Conservation (phyloP, 768 basidiomycete species). For the Rhizopogon rudus region DNA sequence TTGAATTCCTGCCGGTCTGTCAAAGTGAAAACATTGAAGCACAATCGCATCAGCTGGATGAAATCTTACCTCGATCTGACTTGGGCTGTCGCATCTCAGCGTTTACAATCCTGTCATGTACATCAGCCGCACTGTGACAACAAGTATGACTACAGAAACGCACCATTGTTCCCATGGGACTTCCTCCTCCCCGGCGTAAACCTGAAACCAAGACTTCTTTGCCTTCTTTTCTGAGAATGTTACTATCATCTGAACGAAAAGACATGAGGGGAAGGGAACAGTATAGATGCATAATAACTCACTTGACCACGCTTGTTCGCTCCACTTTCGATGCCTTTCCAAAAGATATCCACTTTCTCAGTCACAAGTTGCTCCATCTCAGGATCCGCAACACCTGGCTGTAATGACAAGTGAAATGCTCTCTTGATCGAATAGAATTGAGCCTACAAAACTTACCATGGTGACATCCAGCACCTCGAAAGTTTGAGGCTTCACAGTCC, state of each 20-base stretch:
- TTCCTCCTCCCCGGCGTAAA: constrained; percentile 71
- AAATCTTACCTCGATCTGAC: constrained; percentile 48
- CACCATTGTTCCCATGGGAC: constrained; percentile 88
- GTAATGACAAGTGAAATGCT: not conserved
- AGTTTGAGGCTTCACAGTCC: constrained; percentile 68
- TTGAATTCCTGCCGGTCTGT: constrained; percentile 51
- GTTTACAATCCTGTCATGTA: constrained; percentile 60
- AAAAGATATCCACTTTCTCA: constrained; percentile 74
- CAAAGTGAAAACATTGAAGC: not conserved
- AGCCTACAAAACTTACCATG: constrained; percentile 49
- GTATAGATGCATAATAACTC: not conserved
- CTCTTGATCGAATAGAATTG: not conserved
- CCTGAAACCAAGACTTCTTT: constrained; percentile 76
- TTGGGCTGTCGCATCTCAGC: constrained; percentile 74
- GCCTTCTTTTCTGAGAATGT: constrained; percentile 75
- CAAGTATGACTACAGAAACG: constrained; percentile 5
- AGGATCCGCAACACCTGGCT: constrained; percentile 77
- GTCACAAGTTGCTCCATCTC: constrained; percentile 68
- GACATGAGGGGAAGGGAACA: not conserved
- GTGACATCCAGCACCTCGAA: constrained; percentile 83
- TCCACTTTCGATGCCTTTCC: constrained; percentile 67
- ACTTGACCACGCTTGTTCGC: constrained; percentile 69
- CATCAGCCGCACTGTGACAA: not conserved
- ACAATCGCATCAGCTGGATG: not conserved
- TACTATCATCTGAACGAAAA: constrained; percentile 46